These are phyloP conservation scores for Clarkia xantiana DNA, from an alignment of 345 rosid species.

Conservation along the genomic window DNA sequence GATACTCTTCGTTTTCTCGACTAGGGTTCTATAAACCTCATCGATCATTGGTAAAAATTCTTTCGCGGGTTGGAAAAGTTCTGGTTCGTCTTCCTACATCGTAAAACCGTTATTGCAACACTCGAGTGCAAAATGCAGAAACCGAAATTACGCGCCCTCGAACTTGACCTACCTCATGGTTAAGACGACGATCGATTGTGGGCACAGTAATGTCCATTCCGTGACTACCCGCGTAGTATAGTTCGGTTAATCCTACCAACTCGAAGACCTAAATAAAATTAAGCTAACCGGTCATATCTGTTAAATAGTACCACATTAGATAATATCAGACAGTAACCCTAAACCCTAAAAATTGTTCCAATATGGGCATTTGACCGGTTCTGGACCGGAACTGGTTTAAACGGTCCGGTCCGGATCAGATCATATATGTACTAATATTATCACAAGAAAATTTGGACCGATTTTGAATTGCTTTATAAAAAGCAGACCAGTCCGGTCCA, in stretches of 20 bases:
- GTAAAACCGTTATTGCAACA: not conserved
- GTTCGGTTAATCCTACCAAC: slow-evolving; percentile 85
- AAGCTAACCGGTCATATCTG: too few relatives aligned
- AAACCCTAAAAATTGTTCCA: too few relatives aligned
- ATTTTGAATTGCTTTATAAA: too few relatives aligned
- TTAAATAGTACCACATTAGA: too few relatives aligned
- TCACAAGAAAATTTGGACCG: too few relatives aligned
- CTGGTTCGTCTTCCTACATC: slow-evolving; percentile 54
- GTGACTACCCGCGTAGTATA: slow-evolving; percentile 93
- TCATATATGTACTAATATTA: too few relatives aligned
- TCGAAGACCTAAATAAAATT: slow-evolving; percentile 46
- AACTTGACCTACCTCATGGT: slow-evolving; percentile 1
- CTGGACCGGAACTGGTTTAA: too few relatives aligned
- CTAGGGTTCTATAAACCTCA: slow-evolving; percentile 68
- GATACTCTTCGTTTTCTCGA: slow-evolving; percentile 45
- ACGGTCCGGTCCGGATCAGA: too few relatives aligned
- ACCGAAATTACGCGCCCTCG: not conserved
- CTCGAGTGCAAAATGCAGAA: not conserved
- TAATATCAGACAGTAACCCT: too few relatives aligned
- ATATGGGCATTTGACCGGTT: too few relatives aligned
- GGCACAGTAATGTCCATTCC: slow-evolving; percentile 98
- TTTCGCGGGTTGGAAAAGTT: slow-evolving; percentile 76
- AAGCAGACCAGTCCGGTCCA: too few relatives aligned
- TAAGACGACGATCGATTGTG: slow-evolving; percentile 22
- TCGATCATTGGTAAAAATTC: slow-evolving; percentile 69